Evolutionary conservation across 2,329 filamentous ascomycete genomes (phyloP), one percentile per base, ranked within the genome.

Genomic region (Fusarium heterosporum): DNA sequence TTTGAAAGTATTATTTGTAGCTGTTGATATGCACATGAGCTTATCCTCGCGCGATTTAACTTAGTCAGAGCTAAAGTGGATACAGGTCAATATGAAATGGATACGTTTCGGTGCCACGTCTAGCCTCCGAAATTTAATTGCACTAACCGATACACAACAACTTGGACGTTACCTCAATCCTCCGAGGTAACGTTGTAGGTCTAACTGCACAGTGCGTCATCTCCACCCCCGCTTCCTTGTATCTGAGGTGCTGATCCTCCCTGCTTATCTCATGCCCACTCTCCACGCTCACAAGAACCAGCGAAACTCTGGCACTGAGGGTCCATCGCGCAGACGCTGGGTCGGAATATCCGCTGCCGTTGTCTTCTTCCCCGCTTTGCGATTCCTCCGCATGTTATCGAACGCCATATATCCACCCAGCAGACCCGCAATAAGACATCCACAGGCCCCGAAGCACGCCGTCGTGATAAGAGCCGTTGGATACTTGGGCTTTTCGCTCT

Each of bases 401-500:
- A 83, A 74, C 16, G 86, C 79, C 90, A 92, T 92, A 67, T 82
- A 92, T 0, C 78, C 59, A 1, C 88, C 89, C 45, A 92, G 71
- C 3, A 79, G 52, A 3, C 83, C 77, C 0, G 89, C 85, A 54
- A 90, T 75, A 1, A 86, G 61, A 6, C 84, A 82, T 0, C 90
- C 90, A 0, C 79, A 80, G 0, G 83, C 89, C 0, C 90, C 90
- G 77, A 90, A 90, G 0, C 82, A 82, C 2, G 88, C 88, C 2
- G 87, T 90, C 0, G 88, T 91, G 32, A 87, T 84, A 40, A 92
- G 74, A 0, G 90, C 90, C 1, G 80, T 88, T 50, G 87, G 83
- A 71, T 92, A 92, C 66, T 90, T 87, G 0, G 90, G 90, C 8
- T 84, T 85, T 66, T 90, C 87, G 57, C 87, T 78, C 22, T 83